Conservation (phyloP, 2,329 filamentous ascomycete genomes). For the Fusarium anguioides region DNA sequence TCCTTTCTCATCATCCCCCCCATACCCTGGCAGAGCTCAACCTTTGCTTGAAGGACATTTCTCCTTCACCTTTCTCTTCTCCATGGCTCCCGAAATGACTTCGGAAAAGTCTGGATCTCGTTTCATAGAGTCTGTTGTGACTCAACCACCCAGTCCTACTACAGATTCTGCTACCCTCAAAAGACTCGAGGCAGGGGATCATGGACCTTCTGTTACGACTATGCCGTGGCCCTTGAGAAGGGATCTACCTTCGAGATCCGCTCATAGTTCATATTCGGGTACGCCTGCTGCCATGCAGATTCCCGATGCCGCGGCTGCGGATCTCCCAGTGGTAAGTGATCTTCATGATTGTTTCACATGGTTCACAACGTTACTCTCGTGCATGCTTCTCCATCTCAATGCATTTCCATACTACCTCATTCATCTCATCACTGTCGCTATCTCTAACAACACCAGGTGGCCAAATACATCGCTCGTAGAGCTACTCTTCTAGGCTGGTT, state of each 20-base stretch:
- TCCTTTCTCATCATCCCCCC: constrained; percentile 9
- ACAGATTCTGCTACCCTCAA: constrained; percentile 31
- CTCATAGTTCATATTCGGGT: constrained; percentile 38
- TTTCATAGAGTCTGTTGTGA: constrained; percentile 36
- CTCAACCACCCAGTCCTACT: constrained; percentile 32
- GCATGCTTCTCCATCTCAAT: neutral
- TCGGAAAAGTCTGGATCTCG: constrained; percentile 39
- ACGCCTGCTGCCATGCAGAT: constrained; percentile 38
- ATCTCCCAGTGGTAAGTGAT: constrained; percentile 35
- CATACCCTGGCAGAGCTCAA: constrained; percentile 13
- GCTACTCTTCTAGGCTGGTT: constrained; percentile 45
- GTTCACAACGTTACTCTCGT: neutral
- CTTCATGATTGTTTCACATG: neutral
- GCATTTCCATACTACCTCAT: neutral
- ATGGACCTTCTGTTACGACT: neutral
- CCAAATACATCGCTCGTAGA: constrained; percentile 44
- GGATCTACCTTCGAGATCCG: constrained; percentile 29
- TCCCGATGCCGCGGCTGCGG: constrained; percentile 24
- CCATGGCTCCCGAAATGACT: constrained; percentile 18
- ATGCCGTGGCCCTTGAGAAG: constrained; percentile 5
- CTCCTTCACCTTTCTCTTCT: neutral
- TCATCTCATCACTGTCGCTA: neutral
- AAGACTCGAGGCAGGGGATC: constrained; percentile 33
- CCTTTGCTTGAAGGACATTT: constrained; percentile 5
- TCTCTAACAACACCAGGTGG: constrained; percentile 31